Conservation (phyloP, 257 asterid genomes). For the Ophiorrhiza pumila region DNA sequence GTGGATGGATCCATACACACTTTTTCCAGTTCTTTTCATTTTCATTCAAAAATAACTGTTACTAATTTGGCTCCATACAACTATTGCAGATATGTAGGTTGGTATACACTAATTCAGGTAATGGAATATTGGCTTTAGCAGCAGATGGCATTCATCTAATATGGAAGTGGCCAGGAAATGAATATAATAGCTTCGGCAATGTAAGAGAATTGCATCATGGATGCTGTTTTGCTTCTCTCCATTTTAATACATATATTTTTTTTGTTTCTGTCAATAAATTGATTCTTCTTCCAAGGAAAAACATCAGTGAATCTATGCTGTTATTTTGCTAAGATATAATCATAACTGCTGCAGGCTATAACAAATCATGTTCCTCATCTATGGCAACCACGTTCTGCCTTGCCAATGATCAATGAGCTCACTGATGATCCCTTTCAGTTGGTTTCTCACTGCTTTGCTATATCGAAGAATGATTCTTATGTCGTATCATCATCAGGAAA, state of each 20-base stretch:
- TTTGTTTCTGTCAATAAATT: not conserved
- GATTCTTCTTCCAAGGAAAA: too few relatives aligned
- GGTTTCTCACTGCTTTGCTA: too few relatives aligned
- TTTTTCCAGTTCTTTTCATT: not conserved
- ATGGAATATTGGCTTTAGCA: conserved; percentile 53
- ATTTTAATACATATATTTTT: not conserved
- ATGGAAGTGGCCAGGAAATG: conserved; percentile 57
- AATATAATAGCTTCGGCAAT: conserved; percentile 28
- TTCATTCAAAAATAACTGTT: not conserved
- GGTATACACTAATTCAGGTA: conserved; percentile 59
- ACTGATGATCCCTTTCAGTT: too few relatives aligned
- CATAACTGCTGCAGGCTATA: conserved; percentile 43
- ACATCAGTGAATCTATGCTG: not conserved
- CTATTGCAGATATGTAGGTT: conserved; percentile 62
- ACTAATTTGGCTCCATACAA: conserved; percentile 18
- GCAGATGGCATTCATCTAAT: conserved; percentile 56
- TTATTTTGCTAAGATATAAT: conserved; percentile 1
- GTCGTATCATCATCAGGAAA: too few relatives aligned
- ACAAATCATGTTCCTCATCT: conserved; percentile 45
- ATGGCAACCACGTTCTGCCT: too few relatives aligned
- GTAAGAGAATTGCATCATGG: conserved; percentile 21
- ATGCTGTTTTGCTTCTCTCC: not conserved
- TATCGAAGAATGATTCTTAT: too few relatives aligned
- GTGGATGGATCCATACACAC: not conserved
- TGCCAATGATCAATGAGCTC: too few relatives aligned